Conservation (phyloP, 371 early-diverging fungal species). For the Zychaea mexicana region DNA sequence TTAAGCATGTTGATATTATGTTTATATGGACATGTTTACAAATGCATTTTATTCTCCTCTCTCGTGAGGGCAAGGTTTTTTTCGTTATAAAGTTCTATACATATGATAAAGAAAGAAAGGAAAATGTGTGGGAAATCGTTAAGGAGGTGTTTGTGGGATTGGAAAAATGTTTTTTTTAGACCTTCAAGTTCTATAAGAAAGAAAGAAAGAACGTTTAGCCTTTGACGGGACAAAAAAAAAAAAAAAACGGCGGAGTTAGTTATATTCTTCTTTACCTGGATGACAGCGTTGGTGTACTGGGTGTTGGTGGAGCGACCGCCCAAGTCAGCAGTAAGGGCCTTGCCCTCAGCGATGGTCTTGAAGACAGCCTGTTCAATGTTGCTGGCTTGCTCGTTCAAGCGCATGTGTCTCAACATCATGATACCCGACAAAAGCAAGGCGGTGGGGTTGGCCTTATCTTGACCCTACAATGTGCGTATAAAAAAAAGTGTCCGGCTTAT, state of each 20-base stretch:
- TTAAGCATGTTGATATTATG: no score
- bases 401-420: constrained; percentile 99
- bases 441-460: constrained; percentile 89
- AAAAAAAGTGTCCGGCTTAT: neutral
- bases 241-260: neutral
- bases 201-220: constrained; percentile 5
- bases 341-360: constrained; percentile 93
- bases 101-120: neutral
- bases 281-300: constrained; percentile 91
- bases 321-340: constrained; percentile 90
- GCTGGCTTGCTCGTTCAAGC: constrained; percentile 75
- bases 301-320: constrained; percentile 93
- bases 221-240: neutral
- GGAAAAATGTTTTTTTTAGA: no score
- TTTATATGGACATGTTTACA: constrained; percentile 1
- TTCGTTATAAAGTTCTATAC: neutral
- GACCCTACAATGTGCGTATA: constrained; percentile 25
- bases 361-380: constrained; percentile 90
- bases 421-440: constrained; percentile 91
- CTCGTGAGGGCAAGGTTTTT: no score
- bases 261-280: constrained; percentile 29
- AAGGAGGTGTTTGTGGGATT: neutral
- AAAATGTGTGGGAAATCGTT: neutral
- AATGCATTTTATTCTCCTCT: neutral
- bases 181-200: constrained; percentile 4